Conservation (phyloP, 75 land plant genomes). For the Ceratopteris richardii region DNA sequence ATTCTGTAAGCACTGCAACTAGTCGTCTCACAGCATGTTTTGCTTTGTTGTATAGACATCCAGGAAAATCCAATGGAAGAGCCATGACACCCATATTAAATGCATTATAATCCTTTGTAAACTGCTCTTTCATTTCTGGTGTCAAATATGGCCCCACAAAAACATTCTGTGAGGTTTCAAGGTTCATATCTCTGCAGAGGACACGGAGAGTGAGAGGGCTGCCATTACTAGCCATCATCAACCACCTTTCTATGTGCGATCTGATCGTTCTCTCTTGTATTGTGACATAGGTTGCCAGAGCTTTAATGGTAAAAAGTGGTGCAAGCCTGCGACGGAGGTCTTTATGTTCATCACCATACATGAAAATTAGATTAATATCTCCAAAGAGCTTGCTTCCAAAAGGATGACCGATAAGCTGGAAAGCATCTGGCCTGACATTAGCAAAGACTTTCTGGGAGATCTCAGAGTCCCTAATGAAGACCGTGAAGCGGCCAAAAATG, state of each 20-base stretch:
- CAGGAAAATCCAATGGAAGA: conserved; percentile 78
- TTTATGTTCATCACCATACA: conserved; percentile 78
- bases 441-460: conserved; percentile 78
- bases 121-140: conserved; percentile 27
- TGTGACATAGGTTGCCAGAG: conserved; percentile 57
- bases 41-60: conserved; percentile 71
- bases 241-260: conserved; percentile 53
- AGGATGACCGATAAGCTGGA: conserved; percentile 84
- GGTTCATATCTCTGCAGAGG: conserved; percentile 72
- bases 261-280: conserved; percentile 61
- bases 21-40: conserved; percentile 60
- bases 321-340: conserved; percentile 80
- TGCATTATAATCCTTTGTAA: conserved; percentile 56
- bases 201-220: conserved; percentile 39
- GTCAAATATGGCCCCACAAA: conserved; percentile 74
- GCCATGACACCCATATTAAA: conserved; percentile 82
- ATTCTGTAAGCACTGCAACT: conserved; percentile 40
- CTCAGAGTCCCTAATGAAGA: conserved; percentile 67
- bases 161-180: conserved; percentile 88
- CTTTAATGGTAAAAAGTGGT: conserved; percentile 75
- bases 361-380: conserved; percentile 80
- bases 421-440: conserved; percentile 78
- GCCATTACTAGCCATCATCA: background rate
- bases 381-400: conserved; percentile 95
- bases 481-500: conserved; percentile 63